A percentile compares a stretch with the other conserved stretches of the same genome.
Conservation (phyloP, 805 yeast species). For the Hanseniaspora hatyaiensis region DNA sequence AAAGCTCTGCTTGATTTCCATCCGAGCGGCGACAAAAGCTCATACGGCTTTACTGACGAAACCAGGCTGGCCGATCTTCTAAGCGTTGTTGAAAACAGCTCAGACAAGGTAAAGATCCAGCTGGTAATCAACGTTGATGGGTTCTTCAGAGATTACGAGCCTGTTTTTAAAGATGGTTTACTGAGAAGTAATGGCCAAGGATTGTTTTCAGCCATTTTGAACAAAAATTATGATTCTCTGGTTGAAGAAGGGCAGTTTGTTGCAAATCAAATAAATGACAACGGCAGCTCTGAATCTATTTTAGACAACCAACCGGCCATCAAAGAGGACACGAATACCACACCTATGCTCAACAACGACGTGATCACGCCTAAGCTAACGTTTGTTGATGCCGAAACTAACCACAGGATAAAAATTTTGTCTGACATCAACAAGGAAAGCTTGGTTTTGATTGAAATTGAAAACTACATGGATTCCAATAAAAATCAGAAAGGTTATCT, state of each 20-base stretch:
- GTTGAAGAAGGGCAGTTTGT: neutral
- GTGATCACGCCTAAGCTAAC: slow-evolving; percentile 1
- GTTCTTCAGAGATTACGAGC: slow-evolving; percentile 19
- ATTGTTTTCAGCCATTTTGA: neutral
- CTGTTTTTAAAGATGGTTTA: slow-evolving; percentile 6
- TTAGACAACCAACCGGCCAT: too few relatives aligned
- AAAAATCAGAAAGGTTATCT: neutral
- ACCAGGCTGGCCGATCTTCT: neutral
- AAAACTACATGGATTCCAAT: neutral
- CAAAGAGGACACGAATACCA: too few relatives aligned
- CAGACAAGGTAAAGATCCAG: slow-evolving; percentile 19
- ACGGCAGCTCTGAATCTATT: too few relatives aligned
- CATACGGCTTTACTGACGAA: neutral
- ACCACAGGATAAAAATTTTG: slow-evolving; percentile 1
- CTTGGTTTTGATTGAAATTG: slow-evolving; percentile 6
- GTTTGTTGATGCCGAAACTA: slow-evolving; percentile 5
- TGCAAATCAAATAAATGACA: too few relatives aligned
- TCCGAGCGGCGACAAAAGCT: neutral
- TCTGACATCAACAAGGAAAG: neutral
- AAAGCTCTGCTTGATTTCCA: neutral
- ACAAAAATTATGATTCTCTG: neutral
- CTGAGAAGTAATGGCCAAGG: slow-evolving; percentile 6
- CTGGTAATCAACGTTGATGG: slow-evolving; percentile 24
- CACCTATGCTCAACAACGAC: too few relatives aligned
- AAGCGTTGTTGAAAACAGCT: neutral